Evolutionary conservation across 192 early-diverging fungal genomes (phyloP).

Genomic region (Allomyces macrogynus): DNA sequence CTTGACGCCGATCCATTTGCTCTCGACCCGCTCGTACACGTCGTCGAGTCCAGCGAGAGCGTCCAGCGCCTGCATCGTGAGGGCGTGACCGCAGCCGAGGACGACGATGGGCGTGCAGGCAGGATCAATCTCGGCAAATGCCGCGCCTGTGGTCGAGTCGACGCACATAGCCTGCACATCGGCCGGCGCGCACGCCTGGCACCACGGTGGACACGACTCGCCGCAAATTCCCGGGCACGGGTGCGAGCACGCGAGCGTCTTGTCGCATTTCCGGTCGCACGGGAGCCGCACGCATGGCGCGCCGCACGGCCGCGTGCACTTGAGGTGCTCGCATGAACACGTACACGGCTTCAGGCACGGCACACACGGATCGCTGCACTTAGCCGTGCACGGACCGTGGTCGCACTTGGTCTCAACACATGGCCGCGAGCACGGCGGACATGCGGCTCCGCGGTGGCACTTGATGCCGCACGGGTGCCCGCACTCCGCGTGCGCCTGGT

Average conservation of each 20-base stretch:
- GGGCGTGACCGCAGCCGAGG: constrained; percentile 25
- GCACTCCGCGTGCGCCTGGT: background rate
- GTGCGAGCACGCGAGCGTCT: constrained; percentile 21
- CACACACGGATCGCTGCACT: constrained; percentile 10
- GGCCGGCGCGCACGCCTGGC: constrained; percentile 8
- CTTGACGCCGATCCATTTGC: too few species aligned
- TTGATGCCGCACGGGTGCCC: background rate
- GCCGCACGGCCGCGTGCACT: constrained; percentile 15
- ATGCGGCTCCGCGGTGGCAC: constrained; percentile 1
- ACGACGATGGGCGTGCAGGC: constrained; percentile 21
- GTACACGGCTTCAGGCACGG: constrained; percentile 12
- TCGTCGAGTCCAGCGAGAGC: background rate
- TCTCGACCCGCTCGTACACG: too few species aligned
- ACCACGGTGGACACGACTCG: constrained; percentile 16
- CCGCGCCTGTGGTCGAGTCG: constrained; percentile 10
- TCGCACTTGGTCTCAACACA: constrained; percentile 9
- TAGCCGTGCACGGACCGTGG: constrained; percentile 9
- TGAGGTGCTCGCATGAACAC: constrained; percentile 10
- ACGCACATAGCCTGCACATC: constrained; percentile 7
- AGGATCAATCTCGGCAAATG: constrained; percentile 17
- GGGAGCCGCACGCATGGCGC: constrained; percentile 13
- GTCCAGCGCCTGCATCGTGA: constrained; percentile 29
- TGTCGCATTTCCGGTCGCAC: constrained; percentile 10
- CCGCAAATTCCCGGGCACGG: constrained; percentile 25
- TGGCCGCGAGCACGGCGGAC: constrained; percentile 12